Base-by-base conservation (phyloP, 164 flowering plant genomes). In the Protea cynaroides region DNA sequence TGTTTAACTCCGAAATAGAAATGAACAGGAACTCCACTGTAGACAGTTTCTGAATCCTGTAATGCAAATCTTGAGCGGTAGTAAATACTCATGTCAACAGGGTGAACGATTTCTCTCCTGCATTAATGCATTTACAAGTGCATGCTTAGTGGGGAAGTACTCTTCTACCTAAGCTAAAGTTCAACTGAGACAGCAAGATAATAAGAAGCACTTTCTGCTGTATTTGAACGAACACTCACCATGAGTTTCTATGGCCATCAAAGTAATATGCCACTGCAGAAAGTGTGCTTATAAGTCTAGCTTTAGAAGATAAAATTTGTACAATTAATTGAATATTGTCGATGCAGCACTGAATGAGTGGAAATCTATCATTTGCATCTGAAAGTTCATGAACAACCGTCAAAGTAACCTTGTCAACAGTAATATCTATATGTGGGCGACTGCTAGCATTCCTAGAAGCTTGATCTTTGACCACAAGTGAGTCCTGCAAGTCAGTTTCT, bases 21-120 rank as follows among this genome's bases (percentile, higher is more conserved):
- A 75, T 77, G 82, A 58, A 70, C 69, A 34, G 87, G 86, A 23
- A 71, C 79, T 62, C 75, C 72, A 59, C 64, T 71, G 21, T 46
- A 24, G 64, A 52, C 56, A 63, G 43, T 55, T 64, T 75, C 87
- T 54, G 78, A 29, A 62, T 62, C 69, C 40, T 72, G 72, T 58
- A 47, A 56, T 38, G 62, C 69, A 65, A 73, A 72, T 56, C 56
- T 83, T 18, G 70, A 69, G 51, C 88, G 85, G 69, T 79, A 89
- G 72, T 76, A 94, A 52, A 74, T 49, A 74, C 68, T 78, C 11
- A 78, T 56, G 56, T 86, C 88, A 76, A 82, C 81, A 7, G 90
- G 93, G 47, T 75, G 76, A 71, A 90, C 64, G 58, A 91, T 62
- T 66, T 87, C 92, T 71, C 79, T 83, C 98, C 98, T 94, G 72